Conservation (phyloP, 2,329 filamentous ascomycete genomes). For the Aspergillus sp. region DNA sequence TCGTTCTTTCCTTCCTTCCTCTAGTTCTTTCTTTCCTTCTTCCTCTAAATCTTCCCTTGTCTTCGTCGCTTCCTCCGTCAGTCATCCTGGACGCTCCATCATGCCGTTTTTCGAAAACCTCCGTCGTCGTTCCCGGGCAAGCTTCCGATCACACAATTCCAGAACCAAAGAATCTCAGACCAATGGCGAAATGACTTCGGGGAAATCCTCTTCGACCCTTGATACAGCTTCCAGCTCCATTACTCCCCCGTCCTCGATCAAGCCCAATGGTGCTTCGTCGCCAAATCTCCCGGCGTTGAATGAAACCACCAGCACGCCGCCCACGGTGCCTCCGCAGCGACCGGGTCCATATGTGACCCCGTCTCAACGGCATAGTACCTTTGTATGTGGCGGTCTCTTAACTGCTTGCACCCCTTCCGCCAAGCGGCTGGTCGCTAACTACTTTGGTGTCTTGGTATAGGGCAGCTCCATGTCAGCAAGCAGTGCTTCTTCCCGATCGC, state of each 20-base stretch:
- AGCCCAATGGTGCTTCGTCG: slow-evolving; percentile 54
- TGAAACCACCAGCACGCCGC: slow-evolving; percentile 31
- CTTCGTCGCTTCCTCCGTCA: background rate
- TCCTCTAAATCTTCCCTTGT: background rate
- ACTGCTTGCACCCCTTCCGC: background rate
- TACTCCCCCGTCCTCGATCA: slow-evolving; percentile 65
- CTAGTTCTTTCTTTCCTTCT: slow-evolving; percentile 1
- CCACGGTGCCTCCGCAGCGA: slow-evolving; percentile 40
- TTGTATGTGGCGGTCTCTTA: slow-evolving; percentile 23
- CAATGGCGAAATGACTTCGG: slow-evolving; percentile 54
- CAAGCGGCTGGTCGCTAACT: background rate
- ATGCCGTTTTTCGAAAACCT: slow-evolving; percentile 66
- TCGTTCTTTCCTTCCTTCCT: background rate
- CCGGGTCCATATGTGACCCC: slow-evolving; percentile 35
- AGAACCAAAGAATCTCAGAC: slow-evolving; percentile 34
- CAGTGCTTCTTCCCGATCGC: slow-evolving; percentile 37
- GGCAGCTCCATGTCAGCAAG: slow-evolving; percentile 27
- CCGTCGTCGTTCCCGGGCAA: slow-evolving; percentile 66
- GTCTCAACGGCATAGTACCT: slow-evolving; percentile 36
- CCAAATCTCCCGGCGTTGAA: slow-evolving; percentile 48
- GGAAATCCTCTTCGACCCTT: slow-evolving; percentile 54
- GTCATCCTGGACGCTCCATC: slow-evolving; percentile 1
- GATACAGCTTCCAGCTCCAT: slow-evolving; percentile 55
- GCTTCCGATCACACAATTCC: slow-evolving; percentile 45
- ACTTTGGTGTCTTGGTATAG: slow-evolving; percentile 14